Base-by-base conservation (phyloP, 169 alveolate genomes). In the Cryptosporidium meleagridis region DNA sequence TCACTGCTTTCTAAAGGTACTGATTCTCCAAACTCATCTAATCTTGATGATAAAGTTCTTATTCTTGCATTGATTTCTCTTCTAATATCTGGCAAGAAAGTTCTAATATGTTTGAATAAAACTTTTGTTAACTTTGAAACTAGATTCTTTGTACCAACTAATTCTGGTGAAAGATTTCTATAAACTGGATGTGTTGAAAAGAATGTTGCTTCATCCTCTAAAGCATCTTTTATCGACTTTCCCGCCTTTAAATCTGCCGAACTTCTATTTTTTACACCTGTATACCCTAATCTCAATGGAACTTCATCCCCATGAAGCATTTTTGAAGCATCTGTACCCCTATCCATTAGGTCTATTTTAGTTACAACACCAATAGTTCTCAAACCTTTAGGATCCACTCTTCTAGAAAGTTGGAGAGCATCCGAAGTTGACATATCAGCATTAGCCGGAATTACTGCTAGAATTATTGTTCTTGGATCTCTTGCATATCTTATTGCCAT, bases 301-400 rank as follows among this genome's bases (percentile, higher is more conserved):
- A 98, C 97, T 69, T 97, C 99, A 85, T 97, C 98, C 39, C 99
- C 99, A 86, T 94, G 87, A 21, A 98, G 93, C 98, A 97, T 96
- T 71, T 97, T 96, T 85, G 96, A 95, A 0, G 99, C 99, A 92
- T 97, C 98, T 0, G 99, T 96, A 5, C 99, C 99, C 52, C 95
- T 93, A 92, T 99, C 99, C 99, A 98, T 98, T 68, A 99, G 96
- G 94, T 98, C 99, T 35, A 98, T 97, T 89, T 97, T 97, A 29
- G 99, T 98, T 51, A 96, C 92, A 21, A 97, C 99, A 12, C 99
- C 99, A 23, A 97, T 86, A 14, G 99, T 97, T 86, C 99, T 95
- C 48, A 95, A 75, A 31, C 99, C 99, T 55, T 96, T 92, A 0
- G 99, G 99, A 92, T 98, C 99, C 2, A 97, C 98, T 70, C 97